phyloP scores from a whole-genome alignment of 2,329 filamentous ascomycete genomes.

The Apiospora phragmitis region DNA sequence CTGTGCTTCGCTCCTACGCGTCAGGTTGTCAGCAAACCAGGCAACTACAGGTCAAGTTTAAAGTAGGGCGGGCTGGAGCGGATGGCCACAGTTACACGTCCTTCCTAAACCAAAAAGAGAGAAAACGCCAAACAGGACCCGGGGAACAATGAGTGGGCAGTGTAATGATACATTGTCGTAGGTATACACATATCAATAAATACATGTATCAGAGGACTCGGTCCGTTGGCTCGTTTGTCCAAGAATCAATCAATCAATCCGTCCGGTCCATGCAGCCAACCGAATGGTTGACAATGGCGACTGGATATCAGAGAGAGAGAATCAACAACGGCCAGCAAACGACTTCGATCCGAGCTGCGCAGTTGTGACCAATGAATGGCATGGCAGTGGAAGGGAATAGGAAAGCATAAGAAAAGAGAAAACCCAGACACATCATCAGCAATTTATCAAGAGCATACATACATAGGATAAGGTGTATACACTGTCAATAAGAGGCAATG shows the following conservation, averaged over 20 bases:
- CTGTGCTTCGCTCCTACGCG: slow-evolving; percentile 9
- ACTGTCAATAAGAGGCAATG: background rate
- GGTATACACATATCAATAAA: background rate
- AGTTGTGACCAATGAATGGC: background rate
- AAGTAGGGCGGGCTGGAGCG: slow-evolving; percentile 4
- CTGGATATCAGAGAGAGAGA: background rate
- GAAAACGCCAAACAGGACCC: slow-evolving; percentile 4
- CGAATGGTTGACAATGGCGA: background rate
- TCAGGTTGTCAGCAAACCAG: background rate
- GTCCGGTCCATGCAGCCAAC: background rate
- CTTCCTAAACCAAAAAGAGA: slow-evolving; percentile 10
- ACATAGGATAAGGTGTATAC: background rate
- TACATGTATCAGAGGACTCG: background rate
- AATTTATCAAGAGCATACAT: background rate
- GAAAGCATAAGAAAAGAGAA: background rate
- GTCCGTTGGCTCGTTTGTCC: background rate
- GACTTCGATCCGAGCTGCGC: background rate
- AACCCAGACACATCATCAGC: background rate
- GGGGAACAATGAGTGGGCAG: background rate
- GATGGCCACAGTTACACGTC: slow-evolving; percentile 7
- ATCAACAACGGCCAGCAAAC: background rate
- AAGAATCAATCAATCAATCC: background rate
- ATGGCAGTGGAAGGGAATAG: background rate
- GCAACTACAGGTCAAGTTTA: background rate
- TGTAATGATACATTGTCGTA: slow-evolving; percentile 1